A percentile compares a stretch with the other conserved stretches of the same genome.
phyloP scores from a whole-genome alignment of 495 filamentous ascomycete species.

The Penicillium bovifimosum region DNA sequence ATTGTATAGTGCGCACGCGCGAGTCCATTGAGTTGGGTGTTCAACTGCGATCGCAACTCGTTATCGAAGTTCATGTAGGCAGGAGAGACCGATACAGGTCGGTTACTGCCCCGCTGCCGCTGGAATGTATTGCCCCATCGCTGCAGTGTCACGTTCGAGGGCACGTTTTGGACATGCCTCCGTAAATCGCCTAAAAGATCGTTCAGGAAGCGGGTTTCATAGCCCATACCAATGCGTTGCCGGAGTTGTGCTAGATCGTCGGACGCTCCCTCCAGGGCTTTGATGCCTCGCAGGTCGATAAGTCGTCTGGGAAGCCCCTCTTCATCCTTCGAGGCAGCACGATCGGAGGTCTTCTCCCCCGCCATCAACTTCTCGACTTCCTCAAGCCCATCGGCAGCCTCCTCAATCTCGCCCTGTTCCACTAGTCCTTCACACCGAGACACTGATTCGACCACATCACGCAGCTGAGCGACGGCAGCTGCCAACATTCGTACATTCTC shows the following conservation, averaged over 20 bases:
- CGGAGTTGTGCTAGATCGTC: slow-evolving; percentile 69
- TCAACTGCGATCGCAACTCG: slow-evolving; percentile 59
- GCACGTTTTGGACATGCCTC: slow-evolving; percentile 72
- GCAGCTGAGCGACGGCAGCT: slow-evolving; percentile 76
- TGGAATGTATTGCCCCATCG: slow-evolving; percentile 65
- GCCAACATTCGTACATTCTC: slow-evolving; percentile 83
- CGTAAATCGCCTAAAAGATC: slow-evolving; percentile 74
- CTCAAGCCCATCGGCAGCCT: slow-evolving; percentile 70
- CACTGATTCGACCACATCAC: slow-evolving; percentile 69
- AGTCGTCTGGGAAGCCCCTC: slow-evolving; percentile 22
- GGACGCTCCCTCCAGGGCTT: slow-evolving; percentile 73
- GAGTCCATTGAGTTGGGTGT: slow-evolving; percentile 66
- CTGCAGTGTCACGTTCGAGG: slow-evolving; percentile 65
- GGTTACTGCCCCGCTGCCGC: slow-evolving; percentile 60
- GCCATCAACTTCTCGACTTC: slow-evolving; percentile 71
- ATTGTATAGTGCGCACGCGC: slow-evolving; percentile 71
- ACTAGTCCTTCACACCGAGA: slow-evolving; percentile 73
- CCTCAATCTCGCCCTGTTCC: slow-evolving; percentile 72
- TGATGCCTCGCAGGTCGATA: slow-evolving; percentile 70
- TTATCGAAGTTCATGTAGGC: slow-evolving; percentile 68
- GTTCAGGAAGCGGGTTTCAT: slow-evolving; percentile 74
- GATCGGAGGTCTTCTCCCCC: slow-evolving; percentile 49
- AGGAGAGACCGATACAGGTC: slow-evolving; percentile 61
- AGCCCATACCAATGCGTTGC: slow-evolving; percentile 76
- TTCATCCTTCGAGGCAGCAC: slow-evolving; percentile 18